Conservation (phyloP, 139 green algal genomes). For the Volvox africanus region DNA sequence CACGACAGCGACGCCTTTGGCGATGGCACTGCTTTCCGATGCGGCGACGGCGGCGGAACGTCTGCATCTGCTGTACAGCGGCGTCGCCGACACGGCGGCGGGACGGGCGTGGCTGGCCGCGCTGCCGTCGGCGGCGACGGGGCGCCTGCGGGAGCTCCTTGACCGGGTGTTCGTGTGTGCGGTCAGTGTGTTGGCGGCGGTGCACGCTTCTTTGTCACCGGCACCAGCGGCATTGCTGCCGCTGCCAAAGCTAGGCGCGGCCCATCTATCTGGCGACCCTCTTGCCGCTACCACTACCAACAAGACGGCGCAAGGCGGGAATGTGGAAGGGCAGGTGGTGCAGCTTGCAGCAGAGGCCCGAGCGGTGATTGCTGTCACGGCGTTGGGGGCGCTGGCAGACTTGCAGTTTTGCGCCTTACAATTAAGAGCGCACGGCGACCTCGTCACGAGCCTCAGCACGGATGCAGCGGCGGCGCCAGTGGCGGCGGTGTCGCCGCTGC, state of each 20-base stretch:
- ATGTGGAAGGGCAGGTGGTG: neutral
- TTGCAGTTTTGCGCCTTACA: slow-evolving; percentile 33
- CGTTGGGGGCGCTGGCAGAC: slow-evolving; percentile 7
- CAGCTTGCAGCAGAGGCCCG: neutral
- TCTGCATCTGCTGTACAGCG: slow-evolving; percentile 26
- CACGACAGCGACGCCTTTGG: neutral
- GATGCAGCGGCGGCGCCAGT: neutral
- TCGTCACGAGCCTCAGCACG: neutral
- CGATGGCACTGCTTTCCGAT: neutral
- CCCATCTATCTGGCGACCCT: neutral
- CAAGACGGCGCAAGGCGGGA: neutral
- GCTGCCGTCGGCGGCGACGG: neutral
- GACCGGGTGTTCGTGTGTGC: slow-evolving; percentile 26
- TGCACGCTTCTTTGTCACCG: neutral
- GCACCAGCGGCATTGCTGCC: neutral
- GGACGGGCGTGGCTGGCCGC: slow-evolving; percentile 21
- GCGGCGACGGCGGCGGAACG: neutral
- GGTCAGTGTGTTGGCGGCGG: slow-evolving; percentile 3
- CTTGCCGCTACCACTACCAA: neutral
- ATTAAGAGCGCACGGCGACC: slow-evolving; percentile 2
- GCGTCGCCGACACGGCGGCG: neutral
- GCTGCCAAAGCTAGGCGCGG: neutral
- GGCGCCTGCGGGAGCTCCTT: slow-evolving; percentile 12
- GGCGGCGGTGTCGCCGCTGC: neutral
- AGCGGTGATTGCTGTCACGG: neutral